Evolutionary conservation across 768 basidiomycete species (phyloP), one percentile per base, ranked within the genome.

Genomic region (Tulasnella calospora): DNA sequence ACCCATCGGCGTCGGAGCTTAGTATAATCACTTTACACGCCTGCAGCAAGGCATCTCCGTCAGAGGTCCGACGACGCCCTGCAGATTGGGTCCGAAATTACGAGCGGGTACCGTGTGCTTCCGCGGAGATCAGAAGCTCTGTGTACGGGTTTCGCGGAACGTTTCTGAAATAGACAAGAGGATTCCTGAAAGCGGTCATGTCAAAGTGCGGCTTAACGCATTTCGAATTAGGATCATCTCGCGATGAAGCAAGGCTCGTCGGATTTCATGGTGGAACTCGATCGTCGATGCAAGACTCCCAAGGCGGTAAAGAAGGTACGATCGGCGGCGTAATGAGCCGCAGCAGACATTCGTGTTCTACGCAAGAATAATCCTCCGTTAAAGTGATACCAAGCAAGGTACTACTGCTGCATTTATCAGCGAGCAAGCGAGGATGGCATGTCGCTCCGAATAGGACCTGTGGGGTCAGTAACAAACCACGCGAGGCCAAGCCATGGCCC

Each of bases 1-100:
- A 67, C 61, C 61, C 61, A 67, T 67, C 61, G 61, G 61, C 61
- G 61, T 35, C 61, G 61, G 61, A 67, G 61, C 15, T 33, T 67
- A 15, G 61, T 35, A 35, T 27, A 17, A n/a, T 51, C 51, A 51
- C 51, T 51, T 51, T 51, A 7, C 7, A n/a, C 2, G 38, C 38
- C 5, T 10, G 38, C 10, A 12, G 38, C 10, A 12, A 1, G 8
- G 13, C 44, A 13, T 44, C 44, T 44, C 44, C 44, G 44, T 44
- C 15, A 10, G 44, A 17, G 44, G 44, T 44, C 44, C 44, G 44
- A 44, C n/a, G n/a, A n/a, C n/a, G n/a, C n/a, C n/a, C n/a, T 44
- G 44, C 13, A 44, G 21, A 21, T 23, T 51, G 47, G 9, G n/a
- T 51, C 51, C 23, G 51, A 51, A 51, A 51, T 51, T 21, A 51